Base-by-base conservation (phyloP, 2,329 filamentous ascomycete genomes). In the Talaromyces sp. region DNA sequence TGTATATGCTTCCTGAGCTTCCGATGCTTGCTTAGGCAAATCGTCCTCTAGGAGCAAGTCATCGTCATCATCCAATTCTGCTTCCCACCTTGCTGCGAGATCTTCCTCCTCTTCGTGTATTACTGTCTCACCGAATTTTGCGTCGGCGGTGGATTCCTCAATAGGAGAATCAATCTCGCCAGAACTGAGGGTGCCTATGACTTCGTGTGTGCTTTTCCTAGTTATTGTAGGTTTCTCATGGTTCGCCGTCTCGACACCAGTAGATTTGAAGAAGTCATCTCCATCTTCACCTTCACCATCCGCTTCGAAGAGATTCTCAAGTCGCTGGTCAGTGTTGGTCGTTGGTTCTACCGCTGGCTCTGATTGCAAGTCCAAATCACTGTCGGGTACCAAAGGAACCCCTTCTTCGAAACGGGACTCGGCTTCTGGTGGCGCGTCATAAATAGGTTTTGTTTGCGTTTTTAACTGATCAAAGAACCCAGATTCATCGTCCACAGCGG, bases 21-120 rank as follows among this genome's bases (percentile, higher is more conserved):
- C n/a, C 31, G 63, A 52, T 6, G 64, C 8, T 31, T 61, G 46
- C 67, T 73, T 62, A 63, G 69, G 61, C 62, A 67, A 60, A 58
- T 80, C 80, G 3, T 82, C 80, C 60, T 92, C 92, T 7, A 96
- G 88, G 10, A 97, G 78, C 62, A 97, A 89, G 0, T 91, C 92
- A 71, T 96, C 92, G 65, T 92, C 92, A 54, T 90, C 88, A 14
- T 79, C 90, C 67, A 97, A 84, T 50, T 91, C 90, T 53, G 90
- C 88, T 64, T 91, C 85, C 90, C 93, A 96, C 66, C 91, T 87
- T 19, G 89, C 89, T 52, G 89, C 88, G 46, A 94, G 74, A 68
- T 93, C 89, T 48, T 87, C 83, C 46, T 87, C 83, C 7, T 83
- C 75, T 2, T 68, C 65, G 17, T 68, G 61, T 19, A 56, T 59